Evolutionary conservation across 192 early-diverging fungal genomes (phyloP).

Genomic region (Entomortierella chlamydospora): DNA sequence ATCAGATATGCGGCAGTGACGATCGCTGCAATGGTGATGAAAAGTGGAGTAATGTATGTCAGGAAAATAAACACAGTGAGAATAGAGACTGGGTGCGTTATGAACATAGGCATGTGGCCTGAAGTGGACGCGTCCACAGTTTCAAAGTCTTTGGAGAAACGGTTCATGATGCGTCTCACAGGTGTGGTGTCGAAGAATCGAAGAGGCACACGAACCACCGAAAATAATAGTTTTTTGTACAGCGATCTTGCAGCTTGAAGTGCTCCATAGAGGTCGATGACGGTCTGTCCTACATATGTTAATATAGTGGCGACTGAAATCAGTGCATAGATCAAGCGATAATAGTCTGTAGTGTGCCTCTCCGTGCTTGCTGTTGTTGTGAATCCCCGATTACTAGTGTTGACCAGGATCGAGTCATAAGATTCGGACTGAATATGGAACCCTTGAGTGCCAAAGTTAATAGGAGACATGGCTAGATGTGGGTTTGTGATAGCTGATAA

Average conservation of each 20-base stretch:
- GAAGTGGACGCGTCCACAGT: conserved; percentile 74
- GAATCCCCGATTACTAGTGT: no score
- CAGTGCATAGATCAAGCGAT: conserved; percentile 63
- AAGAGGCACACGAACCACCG: conserved; percentile 71
- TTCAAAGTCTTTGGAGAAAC: conserved; percentile 86
- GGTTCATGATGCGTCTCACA: conserved; percentile 83
- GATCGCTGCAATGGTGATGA: conserved; percentile 64
- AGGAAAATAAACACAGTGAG: conserved; percentile 67
- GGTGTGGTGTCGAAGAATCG: conserved; percentile 88
- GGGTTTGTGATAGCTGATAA: no score
- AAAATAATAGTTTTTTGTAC: conserved; percentile 63
- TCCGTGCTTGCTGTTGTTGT: conserved; percentile 24
- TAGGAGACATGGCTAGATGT: no score
- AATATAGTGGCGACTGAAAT: conserved; percentile 57
- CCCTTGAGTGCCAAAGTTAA: no score
- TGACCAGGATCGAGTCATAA: no score
- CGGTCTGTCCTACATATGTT: conserved; percentile 54
- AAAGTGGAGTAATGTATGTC: conserved; percentile 68
- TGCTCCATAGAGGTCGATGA: conserved; percentile 60
- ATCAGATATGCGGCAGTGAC: conserved; percentile 64
- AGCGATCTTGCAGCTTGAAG: conserved; percentile 66
- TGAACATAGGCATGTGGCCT: conserved; percentile 47
- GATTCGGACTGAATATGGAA: no score
- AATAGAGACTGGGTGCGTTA: conserved; percentile 55
- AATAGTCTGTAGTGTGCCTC: conserved; percentile 57